Evolutionary conservation across 2,329 filamentous ascomycete species (phyloP).

Genomic region (Acrocalymma vagum): DNA sequence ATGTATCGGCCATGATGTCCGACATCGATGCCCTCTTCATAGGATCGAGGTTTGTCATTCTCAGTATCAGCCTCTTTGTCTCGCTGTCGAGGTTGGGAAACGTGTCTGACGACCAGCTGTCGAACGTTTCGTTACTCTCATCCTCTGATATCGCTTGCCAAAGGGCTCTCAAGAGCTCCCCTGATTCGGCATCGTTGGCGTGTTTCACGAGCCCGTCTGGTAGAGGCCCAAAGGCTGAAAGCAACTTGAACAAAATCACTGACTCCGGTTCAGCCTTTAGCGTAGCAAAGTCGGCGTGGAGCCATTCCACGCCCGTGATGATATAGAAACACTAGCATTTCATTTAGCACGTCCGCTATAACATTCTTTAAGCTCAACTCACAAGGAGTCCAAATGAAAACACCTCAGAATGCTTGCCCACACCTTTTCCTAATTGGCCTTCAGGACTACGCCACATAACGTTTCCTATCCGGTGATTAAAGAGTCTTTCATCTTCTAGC

Average conservation of each 20-base stretch:
- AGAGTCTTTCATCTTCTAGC: constrained; percentile 7
- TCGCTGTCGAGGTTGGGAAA: constrained; percentile 39
- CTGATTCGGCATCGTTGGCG: constrained; percentile 33
- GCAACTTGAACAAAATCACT: constrained; percentile 35
- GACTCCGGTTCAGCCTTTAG: constrained; percentile 32
- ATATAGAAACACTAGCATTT: constrained; percentile 29
- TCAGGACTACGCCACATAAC: constrained; percentile 9
- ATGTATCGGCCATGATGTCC: constrained; percentile 15
- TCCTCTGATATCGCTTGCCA: constrained; percentile 23
- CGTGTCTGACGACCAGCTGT: constrained; percentile 32
- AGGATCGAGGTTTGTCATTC: constrained; percentile 41
- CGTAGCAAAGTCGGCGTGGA: constrained; percentile 31
- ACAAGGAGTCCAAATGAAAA: constrained; percentile 10
- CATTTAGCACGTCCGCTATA: constrained; percentile 6
- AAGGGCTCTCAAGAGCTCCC: constrained; percentile 26
- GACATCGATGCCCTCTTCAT: constrained; percentile 35
- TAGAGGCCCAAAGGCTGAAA: constrained; percentile 34
- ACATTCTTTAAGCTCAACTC: constrained; percentile 10
- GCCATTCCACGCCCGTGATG: constrained; percentile 30
- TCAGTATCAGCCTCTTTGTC: constrained; percentile 38
- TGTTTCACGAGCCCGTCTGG: constrained; percentile 33
- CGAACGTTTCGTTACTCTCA: constrained; percentile 26
- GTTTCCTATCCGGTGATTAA: constrained; percentile 10
- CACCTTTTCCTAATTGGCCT: constrained; percentile 1
- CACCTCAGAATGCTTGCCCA: constrained; percentile 5